phyloP scores from a whole-genome alignment of 345 rosid species.

The Syzygium aqueum region DNA sequence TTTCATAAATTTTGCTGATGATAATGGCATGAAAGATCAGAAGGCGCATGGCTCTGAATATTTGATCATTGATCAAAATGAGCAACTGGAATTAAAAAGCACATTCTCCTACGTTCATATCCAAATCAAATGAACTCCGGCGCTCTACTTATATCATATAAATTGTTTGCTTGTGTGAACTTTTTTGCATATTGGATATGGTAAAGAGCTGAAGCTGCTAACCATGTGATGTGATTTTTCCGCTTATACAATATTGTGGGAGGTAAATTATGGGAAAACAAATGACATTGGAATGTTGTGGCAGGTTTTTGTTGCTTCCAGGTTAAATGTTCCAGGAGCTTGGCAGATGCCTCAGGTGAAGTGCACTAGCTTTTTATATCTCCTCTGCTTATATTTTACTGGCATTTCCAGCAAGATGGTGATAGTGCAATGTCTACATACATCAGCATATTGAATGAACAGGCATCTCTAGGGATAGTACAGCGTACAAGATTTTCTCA shows the following conservation, averaged over 20 bases:
- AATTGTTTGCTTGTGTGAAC: neutral
- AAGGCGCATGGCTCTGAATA: neutral
- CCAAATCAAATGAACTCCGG: neutral
- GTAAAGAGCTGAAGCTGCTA: neutral
- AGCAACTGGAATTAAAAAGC: neutral
- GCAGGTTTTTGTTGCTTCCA: constrained; percentile 94
- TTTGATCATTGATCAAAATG: neutral
- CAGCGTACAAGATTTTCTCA: neutral
- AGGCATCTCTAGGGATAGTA: neutral
- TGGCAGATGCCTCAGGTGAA: constrained; percentile 99
- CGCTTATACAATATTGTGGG: neutral
- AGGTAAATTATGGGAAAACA: neutral
- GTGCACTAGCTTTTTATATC: neutral
- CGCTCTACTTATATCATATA: neutral
- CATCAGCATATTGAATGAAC: neutral
- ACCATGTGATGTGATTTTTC: neutral
- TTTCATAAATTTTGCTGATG: neutral
- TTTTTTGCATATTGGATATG: neutral
- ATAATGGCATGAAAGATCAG: neutral
- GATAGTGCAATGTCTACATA: neutral
- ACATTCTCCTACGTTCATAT: neutral
- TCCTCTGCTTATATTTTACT: neutral
- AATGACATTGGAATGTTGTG: neutral
- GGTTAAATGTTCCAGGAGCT: constrained; percentile 98
- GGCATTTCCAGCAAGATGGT: neutral